Evolutionary conservation across 305 asterid genomes (phyloP).

Genomic region (Ilex paraguariensis): DNA sequence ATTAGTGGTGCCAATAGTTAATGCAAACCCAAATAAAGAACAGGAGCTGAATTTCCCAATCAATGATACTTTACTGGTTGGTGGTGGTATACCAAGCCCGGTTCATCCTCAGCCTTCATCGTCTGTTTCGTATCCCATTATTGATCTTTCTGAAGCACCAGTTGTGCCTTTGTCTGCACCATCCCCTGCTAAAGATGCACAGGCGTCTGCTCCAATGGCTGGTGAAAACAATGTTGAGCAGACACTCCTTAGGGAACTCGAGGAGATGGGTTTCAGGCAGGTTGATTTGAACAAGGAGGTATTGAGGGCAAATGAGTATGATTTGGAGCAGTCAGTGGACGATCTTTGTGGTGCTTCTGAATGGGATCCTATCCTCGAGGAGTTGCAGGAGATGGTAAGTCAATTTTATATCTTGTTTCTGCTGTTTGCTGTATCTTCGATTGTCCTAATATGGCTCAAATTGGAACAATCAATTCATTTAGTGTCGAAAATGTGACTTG

Average conservation of each 20-base stretch:
- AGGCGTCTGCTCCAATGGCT: constrained; percentile 18
- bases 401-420: too few relatives aligned
- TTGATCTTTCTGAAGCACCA: neutral
- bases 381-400: constrained; percentile 79
- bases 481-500: neutral
- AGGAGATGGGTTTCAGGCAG: constrained; percentile 75
- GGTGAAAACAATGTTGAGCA: constrained; percentile 33
- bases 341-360: constrained; percentile 61
- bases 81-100: neutral
- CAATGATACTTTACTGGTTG: neutral
- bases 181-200: constrained; percentile 8
- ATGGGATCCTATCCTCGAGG: constrained; percentile 82
- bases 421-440: neutral
- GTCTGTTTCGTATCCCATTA: neutral
- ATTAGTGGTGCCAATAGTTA: constrained; percentile 26
- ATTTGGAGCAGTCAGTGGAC: constrained; percentile 59
- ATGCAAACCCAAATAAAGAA: neutral
- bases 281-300: constrained; percentile 70
- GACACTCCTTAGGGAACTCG: constrained; percentile 52
- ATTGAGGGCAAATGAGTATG: constrained; percentile 57
- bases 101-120: neutral
- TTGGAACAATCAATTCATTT: neutral
- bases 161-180: neutral
- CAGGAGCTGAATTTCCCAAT: constrained; percentile 2
- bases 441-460: neutral